Evolutionary conservation across 805 yeast genomes (phyloP), one percentile per base, ranked within the genome.

Genomic region (Myxozyma sirexii): DNA sequence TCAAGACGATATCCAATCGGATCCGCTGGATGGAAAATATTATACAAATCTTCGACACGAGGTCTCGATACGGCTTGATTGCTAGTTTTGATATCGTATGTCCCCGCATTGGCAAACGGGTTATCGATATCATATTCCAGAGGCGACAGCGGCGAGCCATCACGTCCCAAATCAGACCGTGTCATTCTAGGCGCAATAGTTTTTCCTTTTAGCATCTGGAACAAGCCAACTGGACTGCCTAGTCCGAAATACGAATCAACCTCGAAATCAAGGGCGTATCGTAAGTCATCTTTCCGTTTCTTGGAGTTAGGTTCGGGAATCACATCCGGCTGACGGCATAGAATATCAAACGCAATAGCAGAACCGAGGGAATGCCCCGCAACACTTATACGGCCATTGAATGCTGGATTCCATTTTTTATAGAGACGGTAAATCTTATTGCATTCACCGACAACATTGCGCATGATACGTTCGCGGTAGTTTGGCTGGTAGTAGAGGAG

Each of bases 331-430:
- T 83, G 87, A 17, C 75, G 70, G 8, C 85, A 75, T 15, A 91
- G 71, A 13, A 93, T 77, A 71, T 93, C 97, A 69, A 89, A 84
- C 1, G 85, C 77, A 37, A 93, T 88, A 0, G 93, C 88, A 2
- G 96, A 87, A 0, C 99, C 99, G 37, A 93, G 76, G 0, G 98
- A 93, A 72, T 93, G 99, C 1, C 97, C 98, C 60, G 91, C 76
- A 1, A 93, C 72, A 66, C 93, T 91, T 0, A 93, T 85, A 64
- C 85, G 82, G 0, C 97, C 97, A n/a, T 84, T 77, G 72, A 88
- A 89, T 19, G 78, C 73, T 0, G 96, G 96, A 64, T 92, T 84
- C 49, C 81, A 75, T 53, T 84, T 79, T 59, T 78, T 73, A 71
- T 84, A 93, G 35, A 80, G 72, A 3, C 77, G 72, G 71, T 83